Base-by-base conservation (phyloP, 1,284 basidiomycete genomes). In the Earliella scabrosa region DNA sequence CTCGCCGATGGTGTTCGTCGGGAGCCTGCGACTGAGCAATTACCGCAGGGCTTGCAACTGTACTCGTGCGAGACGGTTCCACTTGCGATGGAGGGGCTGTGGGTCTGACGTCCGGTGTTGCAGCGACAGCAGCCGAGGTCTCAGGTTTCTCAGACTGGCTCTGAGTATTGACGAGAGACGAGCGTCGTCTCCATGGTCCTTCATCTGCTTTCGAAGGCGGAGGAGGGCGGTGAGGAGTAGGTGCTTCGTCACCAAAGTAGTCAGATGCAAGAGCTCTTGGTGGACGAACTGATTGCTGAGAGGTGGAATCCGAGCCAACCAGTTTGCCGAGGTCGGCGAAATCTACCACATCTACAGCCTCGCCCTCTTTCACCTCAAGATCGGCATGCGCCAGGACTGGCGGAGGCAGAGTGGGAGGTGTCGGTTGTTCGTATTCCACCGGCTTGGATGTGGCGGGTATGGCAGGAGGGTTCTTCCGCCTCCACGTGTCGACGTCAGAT, bases 311-410 rank as follows among this genome's bases (percentile, higher is more conserved):
- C 18, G 73, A 72, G 29, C 82, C 84, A 20, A 87, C 77, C 52
- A 92, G 81, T 71, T 83, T 87, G 38, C 79, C 86, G 69, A 92
- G 76, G 47, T 93, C 89, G 11, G 81, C 82, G 65, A 91, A 93
- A 65, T 93, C 90, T 18, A 93, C 79, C 14, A 90, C 81, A 64
- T 92, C 89, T 3, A 92, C 75, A 47, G 85, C 81, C 59, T 87
- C 87, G 26, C 81, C 82, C 4, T 75, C 70, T 54, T 74, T 71
- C 40, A 78, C 71, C n/a, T 74, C 71, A n/a, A 85, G 70, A 14
- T 81, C 78, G 9, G 80, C 72, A 24, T 56, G 77, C 76, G 46
- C 82, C 77, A 38, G 82, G 66, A 69, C 69, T 14, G 73, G 69
- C 41, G 66, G 67, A 51, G 68, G 59, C 14, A 68, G 58, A 32